Evolutionary conservation across 495 filamentous ascomycete genomes (phyloP).

Genomic region (Astrothelium subdiscretum): DNA sequence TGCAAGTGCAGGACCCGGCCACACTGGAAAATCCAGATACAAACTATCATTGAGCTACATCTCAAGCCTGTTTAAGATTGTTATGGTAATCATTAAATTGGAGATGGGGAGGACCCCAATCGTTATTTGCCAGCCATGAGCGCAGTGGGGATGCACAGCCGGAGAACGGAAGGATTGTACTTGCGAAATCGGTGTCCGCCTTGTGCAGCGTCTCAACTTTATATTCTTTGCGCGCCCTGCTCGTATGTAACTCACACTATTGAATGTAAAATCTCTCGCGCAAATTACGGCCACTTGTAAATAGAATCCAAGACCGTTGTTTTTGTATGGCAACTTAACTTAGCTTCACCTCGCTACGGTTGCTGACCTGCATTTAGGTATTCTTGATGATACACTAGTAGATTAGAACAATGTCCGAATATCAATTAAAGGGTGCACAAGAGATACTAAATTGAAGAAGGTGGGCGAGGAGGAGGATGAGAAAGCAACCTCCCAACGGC

Average conservation of each 20-base stretch:
- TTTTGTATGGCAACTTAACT: background rate
- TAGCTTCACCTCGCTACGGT: background rate
- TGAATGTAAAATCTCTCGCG: background rate
- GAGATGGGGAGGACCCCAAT: too few species aligned
- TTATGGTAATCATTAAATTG: too few species aligned
- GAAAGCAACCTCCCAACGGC: slow-evolving; percentile 1
- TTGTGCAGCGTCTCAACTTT: background rate
- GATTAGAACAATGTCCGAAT: background rate
- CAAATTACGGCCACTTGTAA: background rate
- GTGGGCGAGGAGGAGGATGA: background rate
- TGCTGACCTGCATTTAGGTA: background rate
- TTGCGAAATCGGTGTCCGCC: background rate
- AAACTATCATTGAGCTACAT: too few species aligned
- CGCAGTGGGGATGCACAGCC: too few species aligned
- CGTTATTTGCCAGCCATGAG: too few species aligned
- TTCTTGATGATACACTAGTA: background rate
- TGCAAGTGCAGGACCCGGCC: too few species aligned
- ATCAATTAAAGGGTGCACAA: background rate
- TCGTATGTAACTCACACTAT: background rate
- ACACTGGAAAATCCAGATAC: too few species aligned
- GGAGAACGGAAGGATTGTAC: too few species aligned
- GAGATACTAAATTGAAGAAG: background rate
- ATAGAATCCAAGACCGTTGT: background rate
- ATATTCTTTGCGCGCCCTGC: background rate
- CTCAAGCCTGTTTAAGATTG: too few species aligned